Base-by-base conservation (phyloP, 2,329 filamentous ascomycete species). In the Alternaria infectoria region DNA sequence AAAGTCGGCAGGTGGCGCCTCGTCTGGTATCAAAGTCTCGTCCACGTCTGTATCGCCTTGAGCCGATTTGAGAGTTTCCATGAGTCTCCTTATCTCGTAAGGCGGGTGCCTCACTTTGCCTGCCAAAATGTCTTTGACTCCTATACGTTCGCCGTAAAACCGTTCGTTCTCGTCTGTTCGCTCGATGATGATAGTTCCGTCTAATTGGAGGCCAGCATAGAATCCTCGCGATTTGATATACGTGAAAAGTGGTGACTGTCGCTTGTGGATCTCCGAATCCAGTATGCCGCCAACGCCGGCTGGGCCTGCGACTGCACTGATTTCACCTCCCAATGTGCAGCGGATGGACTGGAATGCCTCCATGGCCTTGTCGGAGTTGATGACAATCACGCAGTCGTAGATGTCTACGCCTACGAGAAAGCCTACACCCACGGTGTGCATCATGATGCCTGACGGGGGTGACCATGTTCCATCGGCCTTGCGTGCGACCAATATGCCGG, bases 331-430 rank as follows among this genome's bases (percentile, higher is more conserved):
- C 3, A 98, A 83, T 0, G 92, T 96, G 59, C 93, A 89, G 57
- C 91, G 88, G 4, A 95, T 83, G 61, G 89, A 90, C 36, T 92
- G 93, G 76, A 97, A 96, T 1, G 91, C 89, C 69, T 97, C 91
- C 50, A 98, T 83, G 7, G 93, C 93, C 60, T 92, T 87, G 49
- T 92, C 88, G 47, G 91, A 93, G 82, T 97, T 97, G 76, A 97
- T 94, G 36, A 97, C 91, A 9, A 97, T 87, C 13, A 98, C 91
- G 75, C 94, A 97, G 79, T 98, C 95, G 83, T 97, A 98, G 30
- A 97, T 93, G 77, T 98, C 95, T 44, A 97, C 91, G 3, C 94
- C 95, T 6, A 94, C 90, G 57, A 97, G 87, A 75, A 98, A 97
- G 36, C 93, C 95, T 32, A 97, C 86, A 1, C 91, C 93, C 1